A percentile compares a stretch with the other conserved stretches of the same genome.
phyloP scores from a whole-genome alignment of 2,329 filamentous ascomycete species.

The Trichoderma koningii region DNA sequence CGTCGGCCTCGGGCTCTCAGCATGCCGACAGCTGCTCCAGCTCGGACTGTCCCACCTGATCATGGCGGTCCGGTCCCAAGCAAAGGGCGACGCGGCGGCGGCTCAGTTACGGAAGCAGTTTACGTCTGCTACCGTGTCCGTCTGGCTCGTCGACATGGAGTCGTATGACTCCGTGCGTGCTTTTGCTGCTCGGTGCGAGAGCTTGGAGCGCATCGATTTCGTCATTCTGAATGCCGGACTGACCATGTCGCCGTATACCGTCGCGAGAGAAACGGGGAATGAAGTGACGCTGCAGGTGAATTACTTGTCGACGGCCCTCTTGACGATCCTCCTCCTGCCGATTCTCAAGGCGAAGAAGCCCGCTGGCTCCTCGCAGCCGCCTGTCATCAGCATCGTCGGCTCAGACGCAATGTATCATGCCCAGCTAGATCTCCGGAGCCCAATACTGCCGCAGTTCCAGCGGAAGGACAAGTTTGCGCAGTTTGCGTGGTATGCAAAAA shows the following conservation, averaged over 20 bases:
- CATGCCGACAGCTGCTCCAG: slow-evolving; percentile 39
- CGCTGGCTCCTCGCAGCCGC: not conserved
- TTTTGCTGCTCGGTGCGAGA: not conserved
- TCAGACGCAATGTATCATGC: not conserved
- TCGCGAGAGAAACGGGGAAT: not conserved
- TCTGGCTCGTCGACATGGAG: slow-evolving; percentile 23
- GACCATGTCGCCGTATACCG: not conserved
- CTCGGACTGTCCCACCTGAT: slow-evolving; percentile 40
- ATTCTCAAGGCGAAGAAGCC: not conserved
- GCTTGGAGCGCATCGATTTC: not conserved
- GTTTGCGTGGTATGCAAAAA: not conserved
- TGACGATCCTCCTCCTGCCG: slow-evolving; percentile 7
- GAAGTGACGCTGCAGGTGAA: slow-evolving; percentile 6
- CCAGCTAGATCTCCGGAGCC: not conserved
- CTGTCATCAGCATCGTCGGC: not conserved
- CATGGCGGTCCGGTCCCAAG: slow-evolving; percentile 38
- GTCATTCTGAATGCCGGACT: slow-evolving; percentile 10
- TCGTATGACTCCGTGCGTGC: not conserved
- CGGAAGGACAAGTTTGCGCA: not conserved
- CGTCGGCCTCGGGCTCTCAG: slow-evolving; percentile 40
- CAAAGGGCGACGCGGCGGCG: slow-evolving; percentile 36
- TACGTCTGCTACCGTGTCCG: slow-evolving; percentile 27
- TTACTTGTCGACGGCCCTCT: slow-evolving; percentile 10
- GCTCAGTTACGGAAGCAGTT: slow-evolving; percentile 34
- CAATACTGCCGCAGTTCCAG: not conserved